Evolutionary conservation across 2,329 filamentous ascomycete genomes (phyloP).

Genomic region (Trichoderma simmonsii): DNA sequence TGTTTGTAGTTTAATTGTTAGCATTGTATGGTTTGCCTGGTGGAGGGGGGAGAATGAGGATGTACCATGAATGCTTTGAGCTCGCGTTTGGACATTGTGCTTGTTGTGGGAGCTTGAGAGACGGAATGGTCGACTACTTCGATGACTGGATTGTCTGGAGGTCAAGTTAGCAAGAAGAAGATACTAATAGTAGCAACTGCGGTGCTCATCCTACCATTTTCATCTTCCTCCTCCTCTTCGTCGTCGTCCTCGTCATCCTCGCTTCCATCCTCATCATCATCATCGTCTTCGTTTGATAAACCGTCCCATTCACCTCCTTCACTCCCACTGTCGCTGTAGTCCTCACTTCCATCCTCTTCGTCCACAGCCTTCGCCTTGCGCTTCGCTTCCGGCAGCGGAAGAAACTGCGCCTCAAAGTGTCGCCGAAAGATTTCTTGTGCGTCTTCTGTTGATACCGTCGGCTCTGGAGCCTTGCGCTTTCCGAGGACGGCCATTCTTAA

Average conservation of each 20-base stretch:
- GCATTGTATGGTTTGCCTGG: constrained; percentile 1
- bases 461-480: constrained; percentile 45
- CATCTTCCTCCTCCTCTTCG: constrained; percentile 21
- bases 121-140: constrained; percentile 62
- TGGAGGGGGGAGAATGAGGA: not conserved
- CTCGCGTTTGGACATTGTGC: constrained; percentile 61
- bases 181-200: not conserved
- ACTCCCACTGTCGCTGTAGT: constrained; percentile 27
- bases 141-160: constrained; percentile 37
- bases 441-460: constrained; percentile 43
- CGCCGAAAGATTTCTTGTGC: constrained; percentile 73
- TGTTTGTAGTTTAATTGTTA: constrained; percentile 18
- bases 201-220: not conserved
- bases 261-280: not conserved
- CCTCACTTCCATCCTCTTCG: constrained; percentile 33
- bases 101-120: constrained; percentile 35
- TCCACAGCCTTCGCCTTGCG: constrained; percentile 30
- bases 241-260: not conserved
- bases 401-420: constrained; percentile 87
- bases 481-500: constrained; percentile 44
- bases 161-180: constrained; percentile 5
- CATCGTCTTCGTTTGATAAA: constrained; percentile 28
- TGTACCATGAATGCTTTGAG: constrained; percentile 74
- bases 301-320: constrained; percentile 30
- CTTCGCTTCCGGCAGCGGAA: constrained; percentile 56